Base-by-base conservation (phyloP, 139 green algal genomes). In the Klebsormidium nitens region DNA sequence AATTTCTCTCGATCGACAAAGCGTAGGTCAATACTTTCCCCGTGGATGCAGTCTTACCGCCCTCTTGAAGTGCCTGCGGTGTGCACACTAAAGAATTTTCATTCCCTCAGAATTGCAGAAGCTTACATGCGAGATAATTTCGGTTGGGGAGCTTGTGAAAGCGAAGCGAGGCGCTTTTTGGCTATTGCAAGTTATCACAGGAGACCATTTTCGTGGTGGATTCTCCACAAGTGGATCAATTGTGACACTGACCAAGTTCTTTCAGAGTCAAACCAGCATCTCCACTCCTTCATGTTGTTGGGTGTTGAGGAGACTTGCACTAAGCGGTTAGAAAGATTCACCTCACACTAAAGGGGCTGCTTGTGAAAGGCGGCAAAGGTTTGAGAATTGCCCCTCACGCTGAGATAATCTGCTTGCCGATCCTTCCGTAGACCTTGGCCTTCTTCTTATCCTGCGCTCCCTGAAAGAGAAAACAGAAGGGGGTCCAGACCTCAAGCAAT, bases 391-490 rank as follows among this genome's bases (percentile, higher is more conserved):
- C 8, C 47, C 8, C 71, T 76, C 50, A 49, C 58, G 64, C 82
- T 57, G 71, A 85, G 76, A 93, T 81, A 55, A 97, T 93, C 29
- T 88, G 85, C 79, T 97, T 97, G 44, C 89, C 91, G 29, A 95
- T 82, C 39, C 84, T 87, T 37, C 91, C 87, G 66, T 91, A 93
- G 29, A 95, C 72, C 75, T 96, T 96, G 19, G 86, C 66, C 72
- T 90, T 90, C 48, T 84, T 83, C 0, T 81, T 83, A 55, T 93
- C 88, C 34, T 76, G 69, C 28, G 69, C 69, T 6, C 42, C 44
- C 69, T 76, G 47, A 14, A 55, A 55, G 46, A n/a, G n/a, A n/a
- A n/a, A n/a, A n/a, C n/a, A n/a, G n/a, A n/a, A n/a, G n/a, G n/a
- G n/a, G n/a, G n/a, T n/a, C n/a, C n/a, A n/a, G n/a, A n/a, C n/a